phyloP scores from a whole-genome alignment of 2,329 filamentous ascomycete genomes.

The Ramichloridium luteum region DNA sequence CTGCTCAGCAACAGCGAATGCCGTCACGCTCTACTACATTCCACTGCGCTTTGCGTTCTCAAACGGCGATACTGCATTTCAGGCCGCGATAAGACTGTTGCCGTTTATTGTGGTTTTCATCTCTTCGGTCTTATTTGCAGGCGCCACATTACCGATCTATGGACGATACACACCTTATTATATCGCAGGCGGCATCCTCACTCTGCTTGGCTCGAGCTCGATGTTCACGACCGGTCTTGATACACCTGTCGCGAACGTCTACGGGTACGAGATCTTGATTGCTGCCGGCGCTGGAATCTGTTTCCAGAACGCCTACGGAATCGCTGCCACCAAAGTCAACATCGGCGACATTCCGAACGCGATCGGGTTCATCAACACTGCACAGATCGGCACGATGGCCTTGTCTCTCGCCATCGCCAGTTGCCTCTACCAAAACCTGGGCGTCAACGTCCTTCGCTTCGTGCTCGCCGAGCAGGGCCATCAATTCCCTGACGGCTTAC shows the following conservation, averaged over 20 bases:
- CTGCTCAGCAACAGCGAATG: slow-evolving; percentile 22
- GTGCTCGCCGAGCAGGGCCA: too few species aligned
- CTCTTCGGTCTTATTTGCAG: slow-evolving; percentile 26
- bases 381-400: slow-evolving; percentile 17
- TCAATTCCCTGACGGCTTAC: slow-evolving; percentile 6
- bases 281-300: slow-evolving; percentile 7
- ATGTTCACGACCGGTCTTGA: slow-evolving; percentile 22
- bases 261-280: slow-evolving; percentile 8
- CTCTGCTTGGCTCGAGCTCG: slow-evolving; percentile 24
- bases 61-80: slow-evolving; percentile 29
- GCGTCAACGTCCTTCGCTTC: too few species aligned
- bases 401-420: slow-evolving; percentile 18
- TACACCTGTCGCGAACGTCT: slow-evolving; percentile 7
- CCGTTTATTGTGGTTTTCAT: slow-evolving; percentile 31
- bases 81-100: slow-evolving; percentile 30
- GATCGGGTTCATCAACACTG: slow-evolving; percentile 9
- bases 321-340: too few species aligned
- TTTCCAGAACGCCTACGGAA: slow-evolving; percentile 11
- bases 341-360: slow-evolving; percentile 6
- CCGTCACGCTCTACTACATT: slow-evolving; percentile 36
- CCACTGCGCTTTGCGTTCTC: slow-evolving; percentile 45
- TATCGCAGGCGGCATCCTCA: slow-evolving; percentile 25
- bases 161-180: slow-evolving; percentile 33
- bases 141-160: slow-evolving; percentile 27
- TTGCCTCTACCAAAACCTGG: slow-evolving; percentile 21